These are phyloP conservation scores for Artomyces pyxidatus DNA, from an alignment of 768 basidiomycete genomes.

Conservation along the genomic window DNA sequence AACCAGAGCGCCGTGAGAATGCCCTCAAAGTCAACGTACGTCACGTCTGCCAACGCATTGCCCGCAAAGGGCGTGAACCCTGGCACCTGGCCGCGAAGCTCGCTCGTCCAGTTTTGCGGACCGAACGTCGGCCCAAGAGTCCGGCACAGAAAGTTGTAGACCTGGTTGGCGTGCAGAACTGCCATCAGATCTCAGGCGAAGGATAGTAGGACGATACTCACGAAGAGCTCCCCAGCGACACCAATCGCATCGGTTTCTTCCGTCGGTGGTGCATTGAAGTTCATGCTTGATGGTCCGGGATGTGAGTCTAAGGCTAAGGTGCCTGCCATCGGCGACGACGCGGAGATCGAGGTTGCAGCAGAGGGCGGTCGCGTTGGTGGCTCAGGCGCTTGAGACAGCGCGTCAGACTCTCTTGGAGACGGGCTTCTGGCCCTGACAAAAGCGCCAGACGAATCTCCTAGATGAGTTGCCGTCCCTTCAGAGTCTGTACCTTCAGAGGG, in stretches of 20 bases:
- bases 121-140: conserved; percentile 15
- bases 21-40: conserved; percentile 18
- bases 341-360: too few species aligned
- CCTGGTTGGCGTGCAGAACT: conserved; percentile 7
- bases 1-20: conserved; percentile 15
- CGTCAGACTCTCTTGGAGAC: too few species aligned
- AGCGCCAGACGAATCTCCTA: too few species aligned
- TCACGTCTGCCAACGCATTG: conserved; percentile 18
- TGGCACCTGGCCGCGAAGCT: conserved; percentile 12
- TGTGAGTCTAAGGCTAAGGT: too few species aligned
- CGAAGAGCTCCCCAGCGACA: conserved; percentile 16
- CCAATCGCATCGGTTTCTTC: conserved; percentile 10
- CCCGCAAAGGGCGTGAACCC: conserved; percentile 14
- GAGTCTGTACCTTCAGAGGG: too few species aligned
- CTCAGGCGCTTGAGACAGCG: too few species aligned
- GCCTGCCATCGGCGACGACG: too few species aligned
- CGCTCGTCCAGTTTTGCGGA: conserved; percentile 22
- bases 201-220: background rate
- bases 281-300: background rate
- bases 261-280: background rate
- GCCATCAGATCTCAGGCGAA: background rate
- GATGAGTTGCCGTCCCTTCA: too few species aligned
- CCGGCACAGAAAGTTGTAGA: conserved; percentile 8
- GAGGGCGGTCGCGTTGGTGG: too few species aligned
- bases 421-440: too few species aligned